phyloP scores from a whole-genome alignment of 2,329 filamentous ascomycete genomes.

The Tolypocladium nubicola region DNA sequence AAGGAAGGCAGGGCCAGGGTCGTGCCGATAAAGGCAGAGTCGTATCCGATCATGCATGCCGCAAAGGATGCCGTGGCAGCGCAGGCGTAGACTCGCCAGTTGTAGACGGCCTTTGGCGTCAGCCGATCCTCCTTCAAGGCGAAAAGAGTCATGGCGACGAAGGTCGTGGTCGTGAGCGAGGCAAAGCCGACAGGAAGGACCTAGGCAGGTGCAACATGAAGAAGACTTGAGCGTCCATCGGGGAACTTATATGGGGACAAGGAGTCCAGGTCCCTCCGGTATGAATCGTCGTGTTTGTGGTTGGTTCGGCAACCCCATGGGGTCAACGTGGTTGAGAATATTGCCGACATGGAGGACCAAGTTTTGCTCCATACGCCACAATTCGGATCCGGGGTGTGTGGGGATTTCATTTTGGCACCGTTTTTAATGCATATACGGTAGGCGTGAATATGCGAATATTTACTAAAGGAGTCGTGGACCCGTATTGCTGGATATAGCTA shows the following conservation, averaged over 20 bases:
- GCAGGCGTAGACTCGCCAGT: conserved; percentile 48
- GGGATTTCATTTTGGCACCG: too few species aligned
- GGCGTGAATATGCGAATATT: too few species aligned
- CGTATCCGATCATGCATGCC: conserved; percentile 48
- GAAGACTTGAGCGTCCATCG: background rate
- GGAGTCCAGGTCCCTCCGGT: background rate
- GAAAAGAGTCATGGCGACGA: conserved; percentile 31
- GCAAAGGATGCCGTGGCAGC: conserved; percentile 45
- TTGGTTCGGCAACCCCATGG: background rate
- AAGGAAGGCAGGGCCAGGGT: conserved; percentile 64
- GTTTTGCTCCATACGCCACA: background rate
- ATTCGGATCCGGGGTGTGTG: conserved; percentile 1
- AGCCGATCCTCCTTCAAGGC: conserved; percentile 44
- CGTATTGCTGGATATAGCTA: too few species aligned
- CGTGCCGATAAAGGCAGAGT: conserved; percentile 70
- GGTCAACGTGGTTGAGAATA: background rate
- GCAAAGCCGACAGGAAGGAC: background rate
- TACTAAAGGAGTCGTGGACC: too few species aligned
- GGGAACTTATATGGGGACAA: background rate
- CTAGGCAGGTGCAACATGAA: background rate
- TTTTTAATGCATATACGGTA: too few species aligned
- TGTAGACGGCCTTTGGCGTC: conserved; percentile 47
- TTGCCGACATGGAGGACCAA: background rate
- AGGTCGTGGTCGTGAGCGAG: background rate
- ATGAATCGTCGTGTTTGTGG: background rate